A percentile compares a stretch with the other conserved stretches of the same genome.
These are phyloP conservation scores for Apiotrichum gracile DNA, from an alignment of 1,284 basidiomycete genomes.

Conservation along the genomic window DNA sequence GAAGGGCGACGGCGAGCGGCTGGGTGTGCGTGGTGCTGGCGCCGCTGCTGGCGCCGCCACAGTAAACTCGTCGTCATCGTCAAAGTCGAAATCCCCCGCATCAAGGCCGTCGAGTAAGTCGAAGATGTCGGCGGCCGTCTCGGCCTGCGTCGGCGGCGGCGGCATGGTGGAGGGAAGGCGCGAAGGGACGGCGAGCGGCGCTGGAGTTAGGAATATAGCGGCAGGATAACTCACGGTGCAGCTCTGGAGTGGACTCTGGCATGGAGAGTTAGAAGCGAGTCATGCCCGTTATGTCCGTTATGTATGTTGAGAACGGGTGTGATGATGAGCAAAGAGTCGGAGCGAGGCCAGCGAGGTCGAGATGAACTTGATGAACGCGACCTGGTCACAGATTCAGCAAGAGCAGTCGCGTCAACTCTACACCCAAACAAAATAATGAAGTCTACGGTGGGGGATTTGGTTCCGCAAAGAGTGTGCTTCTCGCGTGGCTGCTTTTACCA, in stretches of 20 bases:
- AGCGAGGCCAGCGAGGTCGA: too few species aligned
- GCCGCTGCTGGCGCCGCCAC: background rate
- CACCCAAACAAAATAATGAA: background rate
- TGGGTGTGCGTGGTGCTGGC: background rate
- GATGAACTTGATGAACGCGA: too few species aligned
- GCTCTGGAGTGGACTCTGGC: background rate
- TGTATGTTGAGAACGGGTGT: background rate
- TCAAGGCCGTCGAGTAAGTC: conserved; percentile 32
- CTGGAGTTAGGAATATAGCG: background rate
- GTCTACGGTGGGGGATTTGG: background rate
- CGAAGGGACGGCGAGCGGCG: background rate
- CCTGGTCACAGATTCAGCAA: background rate
- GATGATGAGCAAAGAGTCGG: background rate
- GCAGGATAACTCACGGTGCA: background rate
- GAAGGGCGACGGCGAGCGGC: background rate
- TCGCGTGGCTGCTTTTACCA: too few species aligned
- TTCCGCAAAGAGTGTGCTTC: too few species aligned
- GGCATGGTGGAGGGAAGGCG: background rate
- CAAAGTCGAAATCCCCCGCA: conserved; percentile 35
- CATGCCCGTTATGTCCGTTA: background rate
- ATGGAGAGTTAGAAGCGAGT: background rate
- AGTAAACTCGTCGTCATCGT: conserved; percentile 15
- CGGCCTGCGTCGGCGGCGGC: background rate
- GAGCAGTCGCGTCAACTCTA: background rate
- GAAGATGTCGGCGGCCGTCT: conserved; percentile 11